Conservation (phyloP, 2,329 filamentous ascomycete genomes). For the Fusarium veterinarium region DNA sequence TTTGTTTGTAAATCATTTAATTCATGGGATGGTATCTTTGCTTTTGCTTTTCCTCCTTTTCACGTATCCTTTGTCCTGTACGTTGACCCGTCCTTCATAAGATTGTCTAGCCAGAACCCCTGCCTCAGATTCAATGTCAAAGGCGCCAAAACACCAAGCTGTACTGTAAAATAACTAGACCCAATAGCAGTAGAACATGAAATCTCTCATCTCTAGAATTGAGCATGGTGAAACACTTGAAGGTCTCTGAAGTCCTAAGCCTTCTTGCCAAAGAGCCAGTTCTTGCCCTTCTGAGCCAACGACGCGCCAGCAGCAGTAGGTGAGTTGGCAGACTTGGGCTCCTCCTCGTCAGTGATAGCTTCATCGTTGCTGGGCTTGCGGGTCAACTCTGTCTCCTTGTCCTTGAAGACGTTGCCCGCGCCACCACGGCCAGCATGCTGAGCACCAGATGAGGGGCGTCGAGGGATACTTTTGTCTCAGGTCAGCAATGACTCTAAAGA, state of each 20-base stretch:
- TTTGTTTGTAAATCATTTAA: conserved; percentile 23
- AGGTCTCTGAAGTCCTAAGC: conserved; percentile 43
- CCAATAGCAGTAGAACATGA: conserved; percentile 7
- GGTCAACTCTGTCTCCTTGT: conserved; percentile 53
- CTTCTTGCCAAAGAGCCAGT: conserved; percentile 63
- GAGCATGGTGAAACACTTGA: not conserved
- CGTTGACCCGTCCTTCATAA: conserved; percentile 11
- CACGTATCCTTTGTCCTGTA: not conserved
- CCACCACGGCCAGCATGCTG: conserved; percentile 80
- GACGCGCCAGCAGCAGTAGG: conserved; percentile 32
- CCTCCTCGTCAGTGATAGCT: conserved; percentile 44
- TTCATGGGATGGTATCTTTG: conserved; percentile 40
- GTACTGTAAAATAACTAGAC: conserved; percentile 21
- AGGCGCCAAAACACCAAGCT: conserved; percentile 43
- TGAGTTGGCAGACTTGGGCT: conserved; percentile 14
- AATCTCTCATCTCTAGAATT: not conserved
- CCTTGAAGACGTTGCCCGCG: conserved; percentile 75
- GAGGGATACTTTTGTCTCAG: conserved; percentile 56
- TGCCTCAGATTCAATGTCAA: conserved; percentile 10
- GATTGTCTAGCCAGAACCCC: conserved; percentile 11
- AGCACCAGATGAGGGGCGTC: conserved; percentile 67
- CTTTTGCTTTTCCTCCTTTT: conserved; percentile 28
- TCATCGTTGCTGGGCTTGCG: conserved; percentile 47
- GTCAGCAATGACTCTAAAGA: conserved; percentile 7
- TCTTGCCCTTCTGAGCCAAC: conserved; percentile 58